phyloP scores from a whole-genome alignment of 2,329 filamentous ascomycete species.

The Colletotrichum tanaceti region DNA sequence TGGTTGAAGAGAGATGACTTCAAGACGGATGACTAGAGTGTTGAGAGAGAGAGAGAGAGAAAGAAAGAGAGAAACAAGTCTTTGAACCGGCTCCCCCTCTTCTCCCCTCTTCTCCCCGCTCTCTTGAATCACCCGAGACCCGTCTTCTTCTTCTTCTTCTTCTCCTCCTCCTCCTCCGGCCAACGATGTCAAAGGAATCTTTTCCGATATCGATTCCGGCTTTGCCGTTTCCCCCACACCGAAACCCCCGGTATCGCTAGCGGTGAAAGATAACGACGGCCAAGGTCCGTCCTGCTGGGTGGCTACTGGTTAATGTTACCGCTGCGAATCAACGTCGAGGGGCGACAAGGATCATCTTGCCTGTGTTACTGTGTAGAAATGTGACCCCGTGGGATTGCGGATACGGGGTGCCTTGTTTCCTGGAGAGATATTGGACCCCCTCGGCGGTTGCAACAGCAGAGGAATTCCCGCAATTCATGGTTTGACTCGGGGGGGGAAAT shows the following conservation, averaged over 20 bases:
- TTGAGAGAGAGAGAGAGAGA: neutral
- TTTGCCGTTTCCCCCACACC: slow-evolving; percentile 23
- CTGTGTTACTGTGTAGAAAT: slow-evolving; percentile 16
- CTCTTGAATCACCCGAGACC: neutral
- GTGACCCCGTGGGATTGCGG: slow-evolving; percentile 22
- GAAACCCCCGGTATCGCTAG: slow-evolving; percentile 38
- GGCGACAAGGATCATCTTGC: slow-evolving; percentile 34
- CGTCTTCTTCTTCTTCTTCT: slow-evolving; percentile 4
- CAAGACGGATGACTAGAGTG: neutral
- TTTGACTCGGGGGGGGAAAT: slow-evolving; percentile 16
- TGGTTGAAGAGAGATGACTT: slow-evolving; percentile 5
- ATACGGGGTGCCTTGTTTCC: slow-evolving; percentile 9
- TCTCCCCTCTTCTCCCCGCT: neutral
- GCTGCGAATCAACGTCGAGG: neutral
- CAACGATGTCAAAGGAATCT: slow-evolving; percentile 23
- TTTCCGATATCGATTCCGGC: slow-evolving; percentile 26
- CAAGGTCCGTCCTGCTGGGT: slow-evolving; percentile 8
- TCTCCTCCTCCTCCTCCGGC: neutral
- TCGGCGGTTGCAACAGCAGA: no score
- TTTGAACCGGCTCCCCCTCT: neutral
- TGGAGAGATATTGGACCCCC: neutral
- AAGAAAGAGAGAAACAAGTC: neutral
- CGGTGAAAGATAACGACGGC: slow-evolving; percentile 29
- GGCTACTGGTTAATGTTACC: no score
- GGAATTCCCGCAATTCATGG: slow-evolving; percentile 24